Conservation (phyloP, 352 stramenopile genomes). For the Globisporangium recalcitrans region DNA sequence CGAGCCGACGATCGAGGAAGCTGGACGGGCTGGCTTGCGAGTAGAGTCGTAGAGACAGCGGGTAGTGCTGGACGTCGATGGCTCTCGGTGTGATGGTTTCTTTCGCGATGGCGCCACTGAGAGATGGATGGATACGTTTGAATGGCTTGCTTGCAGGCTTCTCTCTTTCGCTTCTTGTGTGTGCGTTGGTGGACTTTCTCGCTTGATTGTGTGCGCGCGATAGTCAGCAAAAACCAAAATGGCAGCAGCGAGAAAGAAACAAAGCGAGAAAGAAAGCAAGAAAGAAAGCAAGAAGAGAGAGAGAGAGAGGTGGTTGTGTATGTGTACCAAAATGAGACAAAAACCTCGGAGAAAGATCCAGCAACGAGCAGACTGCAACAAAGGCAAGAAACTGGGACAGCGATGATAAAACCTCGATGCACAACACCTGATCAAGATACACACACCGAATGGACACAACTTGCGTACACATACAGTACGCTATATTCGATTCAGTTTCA, state of each 20-base stretch:
- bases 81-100: not conserved
- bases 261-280: not conserved
- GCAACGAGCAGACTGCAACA: too few relatives aligned
- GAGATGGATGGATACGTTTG: constrained; percentile 5
- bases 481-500: not conserved
- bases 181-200: not conserved
- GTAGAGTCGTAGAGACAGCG: not conserved
- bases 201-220: not conserved
- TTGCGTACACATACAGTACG: not conserved
- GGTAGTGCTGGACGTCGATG: not conserved
- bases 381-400: too few relatives aligned
- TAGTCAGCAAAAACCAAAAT: constrained; percentile 9
- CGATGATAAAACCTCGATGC: not conserved
- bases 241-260: not conserved
- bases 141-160: not conserved
- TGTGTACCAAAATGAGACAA: not conserved
- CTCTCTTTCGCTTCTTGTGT: not conserved
- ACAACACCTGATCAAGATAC: not conserved
- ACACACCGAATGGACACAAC: not conserved
- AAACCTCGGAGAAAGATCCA: not conserved
- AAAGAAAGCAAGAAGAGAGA: not conserved
- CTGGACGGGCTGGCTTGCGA: not conserved
- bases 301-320: not conserved
- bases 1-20: not conserved
- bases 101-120: not conserved